Base-by-base conservation (phyloP, 2,329 filamentous ascomycete species). In the Talaromyces sp. region DNA sequence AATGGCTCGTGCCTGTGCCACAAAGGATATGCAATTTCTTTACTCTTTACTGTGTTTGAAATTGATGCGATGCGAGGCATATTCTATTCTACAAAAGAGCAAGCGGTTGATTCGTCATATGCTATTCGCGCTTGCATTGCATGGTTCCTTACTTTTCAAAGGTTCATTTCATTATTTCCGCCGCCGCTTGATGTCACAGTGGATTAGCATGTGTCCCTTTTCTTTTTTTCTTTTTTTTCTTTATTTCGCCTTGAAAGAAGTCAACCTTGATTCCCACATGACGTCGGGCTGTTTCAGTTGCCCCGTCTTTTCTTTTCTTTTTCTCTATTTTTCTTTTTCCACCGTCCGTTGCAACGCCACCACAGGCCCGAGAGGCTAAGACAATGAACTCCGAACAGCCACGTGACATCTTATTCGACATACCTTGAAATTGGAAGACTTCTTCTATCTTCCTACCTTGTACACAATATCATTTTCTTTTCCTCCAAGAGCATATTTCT, bases 241-340 rank as follows among this genome's bases (percentile, higher is more conserved):
- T 52, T 52, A 31, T 54, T 37, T 13, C 22, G 25, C 17, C 39
- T 56, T 55, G 39, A 45, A 22, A 33, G 11, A 13, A 39, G 48
- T 36, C 31, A 6, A 51, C 19, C 48, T 37, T 52, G 48, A 39
- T 28, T 52, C 48, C 19, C 48, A 22, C 31, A 52, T 52, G 48
- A 52, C 33, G 48, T 52, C 48, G 48, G 22, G 4, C 33, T 52
- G 48, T 51, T 39, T 52, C 35, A 52, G 31, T n/a, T 37, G 48
- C 19, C 33, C 59, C 33, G 41, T 48, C 51, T 46, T 54, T 31
- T 50, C 41, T 53, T 53, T 60, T 51, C 57, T 46, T 45, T 52
- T 61, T 50, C 53, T 58, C 36, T 61, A 54, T n/a, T n/a, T 62
- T 54, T 57, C 48, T 53, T 59, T 56, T 65, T 64, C 61, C 55